Conservation (phyloP, 176 grass and related monocot genomes). For the Juncus inflexus region DNA sequence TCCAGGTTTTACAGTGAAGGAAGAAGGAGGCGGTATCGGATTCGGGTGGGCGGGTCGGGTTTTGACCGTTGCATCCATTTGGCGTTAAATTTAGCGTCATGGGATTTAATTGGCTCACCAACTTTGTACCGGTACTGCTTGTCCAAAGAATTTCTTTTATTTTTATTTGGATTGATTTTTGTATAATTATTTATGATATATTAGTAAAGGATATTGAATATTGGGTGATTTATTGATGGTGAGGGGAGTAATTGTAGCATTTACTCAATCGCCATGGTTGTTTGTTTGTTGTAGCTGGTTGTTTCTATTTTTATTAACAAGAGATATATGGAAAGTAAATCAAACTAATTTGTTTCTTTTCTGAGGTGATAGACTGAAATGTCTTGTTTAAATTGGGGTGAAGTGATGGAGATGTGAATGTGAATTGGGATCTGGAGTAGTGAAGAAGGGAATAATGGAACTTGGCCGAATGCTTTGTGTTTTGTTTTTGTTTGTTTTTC, state of each 20-base stretch:
- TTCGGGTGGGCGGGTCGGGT: conserved; percentile 63
- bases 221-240: conserved; percentile 29
- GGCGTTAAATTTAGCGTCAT: conserved; percentile 40
- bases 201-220: conserved; percentile 4
- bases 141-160: conserved; percentile 6
- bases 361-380: background rate
- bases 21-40: conserved; percentile 63
- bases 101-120: conserved; percentile 24
- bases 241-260: conserved; percentile 17
- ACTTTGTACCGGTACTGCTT: conserved; percentile 7
- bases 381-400: conserved; percentile 8
- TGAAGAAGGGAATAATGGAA: conserved; percentile 9
- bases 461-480: conserved; percentile 7
- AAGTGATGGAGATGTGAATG: conserved; percentile 8
- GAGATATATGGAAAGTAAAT: conserved; percentile 9
- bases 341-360: conserved; percentile 4
- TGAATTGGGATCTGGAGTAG: background rate
- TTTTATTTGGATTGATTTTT: conserved; percentile 1
- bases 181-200: conserved; percentile 1
- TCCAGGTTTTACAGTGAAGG: conserved; percentile 38
- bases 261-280: conserved; percentile 16
- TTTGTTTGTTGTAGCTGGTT: background rate
- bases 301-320: conserved; percentile 14
- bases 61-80: conserved; percentile 70
- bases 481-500: background rate